phyloP scores from a whole-genome alignment of 176 grass and related monocot species.

The Triticum monococcum region DNA sequence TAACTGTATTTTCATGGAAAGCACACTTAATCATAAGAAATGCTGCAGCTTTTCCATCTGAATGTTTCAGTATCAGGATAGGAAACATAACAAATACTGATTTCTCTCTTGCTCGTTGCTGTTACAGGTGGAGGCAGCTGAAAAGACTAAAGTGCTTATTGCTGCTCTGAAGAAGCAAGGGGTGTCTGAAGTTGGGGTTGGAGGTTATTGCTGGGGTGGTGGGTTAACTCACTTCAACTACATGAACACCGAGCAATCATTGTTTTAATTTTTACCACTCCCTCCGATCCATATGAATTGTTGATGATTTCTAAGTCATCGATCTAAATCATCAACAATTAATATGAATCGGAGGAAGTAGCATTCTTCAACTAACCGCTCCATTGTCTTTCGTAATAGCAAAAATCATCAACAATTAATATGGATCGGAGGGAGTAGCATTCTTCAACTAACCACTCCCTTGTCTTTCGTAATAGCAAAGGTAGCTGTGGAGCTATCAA shows the following conservation, averaged over 20 bases:
- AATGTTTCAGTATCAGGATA: background rate
- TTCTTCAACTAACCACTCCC: background rate
- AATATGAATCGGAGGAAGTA: no score
- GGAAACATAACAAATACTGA: background rate
- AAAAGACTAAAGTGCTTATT: slow-evolving; percentile 49
- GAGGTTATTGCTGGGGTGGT: slow-evolving; percentile 82
- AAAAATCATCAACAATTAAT: no score
- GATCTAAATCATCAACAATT: no score
- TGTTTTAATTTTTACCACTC: background rate
- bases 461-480: slow-evolving; percentile 29
- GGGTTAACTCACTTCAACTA: background rate
- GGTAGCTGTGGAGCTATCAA: slow-evolving; percentile 61
- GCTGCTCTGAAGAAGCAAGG: slow-evolving; percentile 54
- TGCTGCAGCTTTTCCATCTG: background rate
- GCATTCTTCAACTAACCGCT: no score
- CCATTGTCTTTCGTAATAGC: no score
- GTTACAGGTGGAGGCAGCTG: slow-evolving; percentile 19
- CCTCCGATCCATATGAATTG: no score
- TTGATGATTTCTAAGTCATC: no score
- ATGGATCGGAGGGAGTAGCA: no score
- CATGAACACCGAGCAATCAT: no score
- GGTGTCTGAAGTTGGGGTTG: slow-evolving; percentile 40
- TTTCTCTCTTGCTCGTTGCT: background rate
- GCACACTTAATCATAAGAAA: background rate
- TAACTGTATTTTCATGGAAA: background rate